Percentiles rank a stretch among this genome's conserved stretches.
Conservation (phyloP, 1,139 yeast genomes). For the Yamadazyma triangularis region DNA sequence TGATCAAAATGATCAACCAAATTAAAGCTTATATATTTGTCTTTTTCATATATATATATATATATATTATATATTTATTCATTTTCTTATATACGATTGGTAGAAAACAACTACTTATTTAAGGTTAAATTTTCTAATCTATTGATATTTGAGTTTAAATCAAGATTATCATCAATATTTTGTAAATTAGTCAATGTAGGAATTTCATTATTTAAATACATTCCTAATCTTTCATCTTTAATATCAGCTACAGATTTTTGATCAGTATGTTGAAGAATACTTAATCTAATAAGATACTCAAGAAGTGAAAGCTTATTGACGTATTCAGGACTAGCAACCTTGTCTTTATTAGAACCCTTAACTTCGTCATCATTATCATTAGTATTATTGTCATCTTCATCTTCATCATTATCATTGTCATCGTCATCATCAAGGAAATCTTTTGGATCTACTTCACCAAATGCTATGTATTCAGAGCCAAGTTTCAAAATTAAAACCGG, state of each 20-base stretch:
- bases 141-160: slow-evolving; percentile 31
- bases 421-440: slow-evolving; percentile 26
- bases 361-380: slow-evolving; percentile 10
- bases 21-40: not conserved
- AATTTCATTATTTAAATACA: slow-evolving; percentile 59
- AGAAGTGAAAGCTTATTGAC: slow-evolving; percentile 43
- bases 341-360: slow-evolving; percentile 5
- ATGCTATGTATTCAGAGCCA: slow-evolving; percentile 42
- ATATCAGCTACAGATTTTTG: slow-evolving; percentile 50
- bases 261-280: slow-evolving; percentile 62
- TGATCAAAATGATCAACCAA: not conserved
- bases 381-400: slow-evolving; percentile 13
- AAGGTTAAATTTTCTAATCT: slow-evolving; percentile 30
- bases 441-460: slow-evolving; percentile 34
- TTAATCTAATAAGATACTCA: slow-evolving; percentile 61
- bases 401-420: slow-evolving; percentile 25
- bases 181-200: slow-evolving; percentile 17
- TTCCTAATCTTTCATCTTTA: slow-evolving; percentile 62
- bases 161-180: slow-evolving; percentile 17
- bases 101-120: not conserved
- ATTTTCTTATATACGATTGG: too few species aligned
- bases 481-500: slow-evolving; percentile 66
- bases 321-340: slow-evolving; percentile 3
- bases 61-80: too few species aligned
- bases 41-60: not conserved